phyloP scores from a whole-genome alignment of 495 filamentous ascomycete species.

The Hypoxylon trugodes region DNA sequence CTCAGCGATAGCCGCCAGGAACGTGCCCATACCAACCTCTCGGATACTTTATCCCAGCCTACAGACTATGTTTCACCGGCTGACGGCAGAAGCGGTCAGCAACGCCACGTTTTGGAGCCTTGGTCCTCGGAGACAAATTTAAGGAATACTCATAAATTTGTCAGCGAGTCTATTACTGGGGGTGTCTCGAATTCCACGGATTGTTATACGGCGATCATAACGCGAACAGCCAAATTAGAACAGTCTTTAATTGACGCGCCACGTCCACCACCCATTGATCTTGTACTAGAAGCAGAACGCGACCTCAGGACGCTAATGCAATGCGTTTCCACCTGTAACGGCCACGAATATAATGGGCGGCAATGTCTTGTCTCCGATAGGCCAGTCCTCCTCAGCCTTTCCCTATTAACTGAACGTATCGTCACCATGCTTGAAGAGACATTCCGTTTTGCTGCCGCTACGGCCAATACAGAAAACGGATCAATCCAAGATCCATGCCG shows the following conservation, averaged over 20 bases:
- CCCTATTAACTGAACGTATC: constrained; percentile 7
- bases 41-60: too few relatives aligned
- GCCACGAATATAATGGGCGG: neutral
- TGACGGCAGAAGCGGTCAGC: too few relatives aligned
- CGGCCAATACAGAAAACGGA: neutral
- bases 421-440: constrained; percentile 17
- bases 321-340: neutral
- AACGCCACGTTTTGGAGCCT: too few relatives aligned
- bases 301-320: constrained; percentile 1
- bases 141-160: too few relatives aligned
- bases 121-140: too few relatives aligned
- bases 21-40: too few relatives aligned
- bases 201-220: constrained; percentile 5
- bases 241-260: neutral
- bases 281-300: constrained; percentile 11
- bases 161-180: too few relatives aligned
- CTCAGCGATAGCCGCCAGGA: neutral
- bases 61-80: too few relatives aligned
- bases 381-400: constrained; percentile 1
- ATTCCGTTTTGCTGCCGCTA: constrained; percentile 3
- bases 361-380: constrained; percentile 8
- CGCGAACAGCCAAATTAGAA: constrained; percentile 2
- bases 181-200: neutral
- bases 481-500: neutral
- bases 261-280: constrained; percentile 4